Conservation (phyloP, 768 basidiomycete genomes). For the Cystobasidiopsis lactophilus region DNA sequence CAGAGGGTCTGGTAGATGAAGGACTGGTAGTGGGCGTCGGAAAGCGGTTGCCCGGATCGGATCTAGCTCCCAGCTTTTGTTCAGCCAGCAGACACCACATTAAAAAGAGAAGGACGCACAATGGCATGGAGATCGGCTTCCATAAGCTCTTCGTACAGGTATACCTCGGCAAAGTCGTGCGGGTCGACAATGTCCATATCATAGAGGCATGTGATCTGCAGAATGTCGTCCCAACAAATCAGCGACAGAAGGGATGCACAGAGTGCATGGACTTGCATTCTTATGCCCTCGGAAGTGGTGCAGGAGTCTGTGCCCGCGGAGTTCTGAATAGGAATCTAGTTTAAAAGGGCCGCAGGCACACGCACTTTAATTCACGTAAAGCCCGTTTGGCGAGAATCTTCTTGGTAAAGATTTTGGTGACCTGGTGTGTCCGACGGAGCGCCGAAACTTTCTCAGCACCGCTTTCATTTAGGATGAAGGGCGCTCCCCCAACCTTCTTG, state of each 20-base stretch:
- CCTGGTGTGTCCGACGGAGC: too few species aligned
- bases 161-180: constrained; percentile 61
- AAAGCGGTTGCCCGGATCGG: constrained; percentile 29
- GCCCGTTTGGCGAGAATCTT: constrained; percentile 92
- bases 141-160: constrained; percentile 85
- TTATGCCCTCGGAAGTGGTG: constrained; percentile 99
- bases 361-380: constrained; percentile 54
- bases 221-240: background rate
- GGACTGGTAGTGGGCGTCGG: constrained; percentile 36
- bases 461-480: background rate
- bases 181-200: constrained; percentile 85
- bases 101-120: constrained; percentile 27
- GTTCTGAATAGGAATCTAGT: constrained; percentile 5
- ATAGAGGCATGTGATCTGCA: constrained; percentile 79
- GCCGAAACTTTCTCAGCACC: background rate
- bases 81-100: background rate
- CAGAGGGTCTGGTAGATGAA: constrained; percentile 98
- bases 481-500: constrained; percentile 55
- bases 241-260: background rate
- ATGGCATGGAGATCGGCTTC: constrained; percentile 98
- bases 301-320: constrained; percentile 37
- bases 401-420: constrained; percentile 29
- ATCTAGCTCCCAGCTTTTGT: constrained; percentile 20
- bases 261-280: constrained; percentile 39
- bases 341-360: constrained; percentile 4